These are phyloP conservation scores for Themeda triandra DNA, from an alignment of 176 grass and related monocot species.

Conservation along the genomic window DNA sequence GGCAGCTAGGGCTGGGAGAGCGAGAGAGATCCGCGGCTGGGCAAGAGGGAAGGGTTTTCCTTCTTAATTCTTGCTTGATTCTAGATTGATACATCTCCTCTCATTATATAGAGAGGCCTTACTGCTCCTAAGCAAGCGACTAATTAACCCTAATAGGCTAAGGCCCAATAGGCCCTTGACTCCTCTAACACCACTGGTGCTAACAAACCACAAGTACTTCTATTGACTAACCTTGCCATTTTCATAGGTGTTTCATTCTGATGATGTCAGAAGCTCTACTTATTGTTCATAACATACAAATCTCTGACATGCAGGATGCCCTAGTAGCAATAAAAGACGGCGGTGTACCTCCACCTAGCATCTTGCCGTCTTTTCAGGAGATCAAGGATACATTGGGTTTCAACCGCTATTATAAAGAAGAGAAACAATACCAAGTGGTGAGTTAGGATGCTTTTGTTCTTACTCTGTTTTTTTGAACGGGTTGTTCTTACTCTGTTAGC, in stretches of 20 bases:
- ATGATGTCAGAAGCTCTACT: background rate
- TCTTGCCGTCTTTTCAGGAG: slow-evolving; percentile 85
- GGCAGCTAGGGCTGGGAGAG: too few relatives aligned
- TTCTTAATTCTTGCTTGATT: too few relatives aligned
- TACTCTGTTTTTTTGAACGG: too few relatives aligned
- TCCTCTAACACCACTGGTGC: too few relatives aligned
- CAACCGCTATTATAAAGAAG: slow-evolving; percentile 91
- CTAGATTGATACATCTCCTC: too few relatives aligned
- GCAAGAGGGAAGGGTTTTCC: too few relatives aligned
- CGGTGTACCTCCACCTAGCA: slow-evolving; percentile 60
- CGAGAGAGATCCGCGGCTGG: too few relatives aligned
- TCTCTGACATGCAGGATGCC: slow-evolving; percentile 61
- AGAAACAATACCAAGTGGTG: slow-evolving; percentile 73
- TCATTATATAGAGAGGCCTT: too few relatives aligned
- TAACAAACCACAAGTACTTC: background rate
- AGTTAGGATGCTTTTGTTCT: slow-evolving; percentile 4
- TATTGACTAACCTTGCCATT: background rate
- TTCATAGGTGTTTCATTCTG: background rate
- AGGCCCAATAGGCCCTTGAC: too few relatives aligned
- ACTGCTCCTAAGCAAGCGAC: too few relatives aligned
- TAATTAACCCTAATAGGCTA: too few relatives aligned
- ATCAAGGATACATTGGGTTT: slow-evolving; percentile 92
- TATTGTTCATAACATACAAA: background rate
- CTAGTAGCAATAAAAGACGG: slow-evolving; percentile 73
- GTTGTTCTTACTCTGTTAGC: slow-evolving; percentile 17